Base-by-base conservation (phyloP, 2,329 filamentous ascomycete species). In the Ceratocystis diversiconidia region DNA sequence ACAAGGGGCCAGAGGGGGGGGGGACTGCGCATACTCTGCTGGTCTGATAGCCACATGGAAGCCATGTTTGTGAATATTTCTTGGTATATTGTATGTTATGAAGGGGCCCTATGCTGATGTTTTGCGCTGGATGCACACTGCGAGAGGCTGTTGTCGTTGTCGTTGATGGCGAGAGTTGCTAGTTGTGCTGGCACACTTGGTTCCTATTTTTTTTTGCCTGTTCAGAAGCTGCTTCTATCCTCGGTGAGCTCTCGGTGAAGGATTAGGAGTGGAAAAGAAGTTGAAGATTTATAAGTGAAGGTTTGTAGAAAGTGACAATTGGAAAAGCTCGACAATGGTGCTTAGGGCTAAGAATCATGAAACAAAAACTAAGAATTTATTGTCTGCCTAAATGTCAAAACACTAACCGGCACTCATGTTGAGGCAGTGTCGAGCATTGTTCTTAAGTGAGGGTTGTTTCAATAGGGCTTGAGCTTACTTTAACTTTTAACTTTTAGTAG, bases 11-110 rank as follows among this genome's bases (percentile, higher is more conserved):
- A 3, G n/a, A 28, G 30, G 30, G 15, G 41, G 12, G 10, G 41
- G 60, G 60, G 44, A 28, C 41, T 44, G 32, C 44, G 48, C 61
- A 73, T 82, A 96, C 92, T 97, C 77, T 97, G 92, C 74, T 88
- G 85, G 78, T 97, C 92, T 72, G 92, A 89, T 73, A 97, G 82
- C 92, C 92, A 97, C 89, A 96, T 95, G 68, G 90, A 88, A 73
- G 88, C 88, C 88, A 92, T 89, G 64, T 75, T 82, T 73, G 69
- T 30, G 52, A 25, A 55, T 28, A 1, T 61, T 55, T 36, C 17
- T 36, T 10, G 7, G 10, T 15, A 59, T 59, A 30, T 7, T 59
- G 4, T 19, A 19, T 10, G 28, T n/a, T 59, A n/a, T n/a, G 2
- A 30, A 10, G 5, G 12, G 15, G 17, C n/a, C 25, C 25, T 55